Percentiles rank a stretch among this genome's conserved stretches.
These are phyloP conservation scores for Lactifluus subvellereus DNA, from an alignment of 768 basidiomycete species.

Conservation along the genomic window DNA sequence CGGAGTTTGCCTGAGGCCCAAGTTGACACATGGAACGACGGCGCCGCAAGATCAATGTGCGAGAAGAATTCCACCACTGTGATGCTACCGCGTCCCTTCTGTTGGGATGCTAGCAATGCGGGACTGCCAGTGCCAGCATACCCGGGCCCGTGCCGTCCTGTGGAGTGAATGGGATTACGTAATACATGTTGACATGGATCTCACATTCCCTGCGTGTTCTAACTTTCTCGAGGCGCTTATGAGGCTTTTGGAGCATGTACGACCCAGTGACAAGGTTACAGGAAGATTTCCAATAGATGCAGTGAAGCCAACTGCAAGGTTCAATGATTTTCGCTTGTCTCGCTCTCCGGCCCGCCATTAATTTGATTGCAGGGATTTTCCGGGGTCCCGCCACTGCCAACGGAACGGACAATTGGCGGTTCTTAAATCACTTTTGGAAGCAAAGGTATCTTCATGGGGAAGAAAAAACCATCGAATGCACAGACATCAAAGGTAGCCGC, in stretches of 20 bases:
- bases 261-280: not conserved
- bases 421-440: not conserved
- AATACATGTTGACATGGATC: not conserved
- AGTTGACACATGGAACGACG: not conserved
- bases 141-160: too few species aligned
- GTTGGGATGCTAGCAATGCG: too few species aligned
- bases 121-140: too few species aligned
- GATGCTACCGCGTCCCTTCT: not conserved
- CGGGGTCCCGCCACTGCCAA: not conserved
- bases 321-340: not conserved
- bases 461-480: conserved; percentile 42
- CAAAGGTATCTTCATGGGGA: conserved; percentile 37
- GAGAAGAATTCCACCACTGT: not conserved
- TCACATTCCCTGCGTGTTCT: not conserved
- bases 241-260: not conserved
- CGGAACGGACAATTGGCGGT: not conserved
- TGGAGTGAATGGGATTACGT: not conserved
- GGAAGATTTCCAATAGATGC: not conserved
- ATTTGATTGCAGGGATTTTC: not conserved
- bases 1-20: conserved; percentile 1
- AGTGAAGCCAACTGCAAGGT: not conserved
- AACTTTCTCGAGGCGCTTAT: not conserved
- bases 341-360: not conserved
- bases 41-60: not conserved
- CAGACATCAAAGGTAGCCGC: conserved; percentile 35